Conservation (phyloP, 1,284 basidiomycete genomes). For the Sphaerobolus stellatus region DNA sequence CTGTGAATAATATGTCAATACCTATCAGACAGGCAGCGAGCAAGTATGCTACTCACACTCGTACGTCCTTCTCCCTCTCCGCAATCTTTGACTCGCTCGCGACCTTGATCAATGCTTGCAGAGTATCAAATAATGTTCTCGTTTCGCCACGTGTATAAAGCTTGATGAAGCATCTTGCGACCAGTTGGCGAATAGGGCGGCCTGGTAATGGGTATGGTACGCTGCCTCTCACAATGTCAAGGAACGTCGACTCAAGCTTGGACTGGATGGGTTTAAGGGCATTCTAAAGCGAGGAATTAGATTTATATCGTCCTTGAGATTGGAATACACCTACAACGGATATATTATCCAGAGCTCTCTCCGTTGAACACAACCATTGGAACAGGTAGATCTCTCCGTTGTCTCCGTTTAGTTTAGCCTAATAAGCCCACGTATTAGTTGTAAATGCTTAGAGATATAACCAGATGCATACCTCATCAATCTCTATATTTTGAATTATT, state of each 20-base stretch:
- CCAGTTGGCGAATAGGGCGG: constrained; percentile 77
- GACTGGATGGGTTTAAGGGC: constrained; percentile 63
- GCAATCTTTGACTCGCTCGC: constrained; percentile 68
- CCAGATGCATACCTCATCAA: too few species aligned
- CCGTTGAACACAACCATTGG: constrained; percentile 74
- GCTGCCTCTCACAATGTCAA: constrained; percentile 61
- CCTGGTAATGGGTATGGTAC: constrained; percentile 77
- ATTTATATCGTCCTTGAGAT: constrained; percentile 11
- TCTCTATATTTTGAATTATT: too few species aligned
- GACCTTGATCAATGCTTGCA: constrained; percentile 77
- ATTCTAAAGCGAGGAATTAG: constrained; percentile 41
- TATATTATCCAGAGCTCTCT: constrained; percentile 54
- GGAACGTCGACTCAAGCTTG: constrained; percentile 58
- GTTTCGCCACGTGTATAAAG: constrained; percentile 85
- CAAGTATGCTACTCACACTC: constrained; percentile 56
- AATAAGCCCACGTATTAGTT: not conserved
- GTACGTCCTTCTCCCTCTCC: constrained; percentile 62
- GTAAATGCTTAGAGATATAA: too few species aligned
- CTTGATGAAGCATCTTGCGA: constrained; percentile 74
- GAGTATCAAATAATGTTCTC: constrained; percentile 81
- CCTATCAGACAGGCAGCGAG: not conserved
- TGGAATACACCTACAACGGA: constrained; percentile 43
- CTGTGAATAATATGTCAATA: constrained; percentile 37
- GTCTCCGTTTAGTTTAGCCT: constrained; percentile 72
- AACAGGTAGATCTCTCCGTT: constrained; percentile 80